These are phyloP conservation scores for Ceratocystiopsis sp. DNA, from an alignment of 2,329 filamentous ascomycete genomes.

Conservation along the genomic window DNA sequence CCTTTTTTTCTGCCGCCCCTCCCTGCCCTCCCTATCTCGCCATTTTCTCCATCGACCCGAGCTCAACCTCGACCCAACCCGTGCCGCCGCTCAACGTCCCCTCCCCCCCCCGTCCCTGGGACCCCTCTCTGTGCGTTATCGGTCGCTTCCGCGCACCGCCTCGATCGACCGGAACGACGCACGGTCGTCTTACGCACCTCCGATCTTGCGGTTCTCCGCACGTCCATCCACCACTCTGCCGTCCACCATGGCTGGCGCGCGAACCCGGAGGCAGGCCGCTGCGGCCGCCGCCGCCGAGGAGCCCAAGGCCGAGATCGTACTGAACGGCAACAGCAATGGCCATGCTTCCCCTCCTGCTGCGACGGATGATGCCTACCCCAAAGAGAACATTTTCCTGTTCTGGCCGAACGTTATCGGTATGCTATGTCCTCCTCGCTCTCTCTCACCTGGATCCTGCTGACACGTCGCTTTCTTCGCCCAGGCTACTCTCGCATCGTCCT, in stretches of 20 bases:
- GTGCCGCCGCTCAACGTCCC: neutral
- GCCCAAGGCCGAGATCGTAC: constrained; percentile 10
- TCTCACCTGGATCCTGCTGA: neutral
- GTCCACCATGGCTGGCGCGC: constrained; percentile 13
- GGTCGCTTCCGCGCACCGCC: too few relatives aligned
- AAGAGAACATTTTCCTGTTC: constrained; percentile 69
- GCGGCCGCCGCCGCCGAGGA: constrained; percentile 11
- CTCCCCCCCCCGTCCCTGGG: neutral
- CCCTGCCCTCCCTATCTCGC: neutral
- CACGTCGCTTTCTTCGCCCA: constrained; percentile 15
- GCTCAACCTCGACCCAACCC: neutral
- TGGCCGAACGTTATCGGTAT: constrained; percentile 67
- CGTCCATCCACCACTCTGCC: neutral
- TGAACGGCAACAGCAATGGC: constrained; percentile 29
- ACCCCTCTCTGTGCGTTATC: neutral
- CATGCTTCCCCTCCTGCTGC: constrained; percentile 13
- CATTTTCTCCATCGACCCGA: neutral
- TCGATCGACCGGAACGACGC: too few relatives aligned
- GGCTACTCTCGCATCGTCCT: constrained; percentile 65
- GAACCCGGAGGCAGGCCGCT: constrained; percentile 13
- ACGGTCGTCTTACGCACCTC: too few relatives aligned
- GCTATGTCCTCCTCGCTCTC: neutral
- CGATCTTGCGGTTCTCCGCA: neutral
- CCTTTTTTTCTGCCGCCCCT: neutral
- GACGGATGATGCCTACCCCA: constrained; percentile 18